Evolutionary conservation across 345 rosid genomes (phyloP).

Genomic region (Gossypium arboreum): DNA sequence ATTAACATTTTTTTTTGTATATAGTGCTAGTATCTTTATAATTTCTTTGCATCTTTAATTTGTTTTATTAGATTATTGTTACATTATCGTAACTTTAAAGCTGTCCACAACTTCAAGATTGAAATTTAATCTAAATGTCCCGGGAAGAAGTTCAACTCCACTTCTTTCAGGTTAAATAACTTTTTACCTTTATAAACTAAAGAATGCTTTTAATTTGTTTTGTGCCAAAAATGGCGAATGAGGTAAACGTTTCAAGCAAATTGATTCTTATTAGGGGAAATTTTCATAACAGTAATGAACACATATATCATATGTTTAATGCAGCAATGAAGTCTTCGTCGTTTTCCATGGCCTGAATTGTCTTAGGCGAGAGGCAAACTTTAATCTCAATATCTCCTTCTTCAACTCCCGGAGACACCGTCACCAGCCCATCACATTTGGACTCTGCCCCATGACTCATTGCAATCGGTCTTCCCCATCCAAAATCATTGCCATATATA

Average conservation of each 20-base stretch:
- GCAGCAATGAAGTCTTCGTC: constrained; percentile 24
- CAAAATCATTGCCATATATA: constrained; percentile 36
- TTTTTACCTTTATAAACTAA: no score
- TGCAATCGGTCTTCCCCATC: constrained; percentile 20
- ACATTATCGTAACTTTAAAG: no score
- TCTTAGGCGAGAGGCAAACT: constrained; percentile 15
- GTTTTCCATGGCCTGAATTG: constrained; percentile 14
- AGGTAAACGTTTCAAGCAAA: neutral
- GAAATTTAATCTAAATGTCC: no score
- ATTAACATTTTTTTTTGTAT: no score
- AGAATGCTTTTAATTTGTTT: no score
- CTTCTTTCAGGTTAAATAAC: no score
- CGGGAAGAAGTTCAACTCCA: no score
- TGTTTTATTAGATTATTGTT: no score
- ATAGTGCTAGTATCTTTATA: no score
- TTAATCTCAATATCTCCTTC: constrained; percentile 38
- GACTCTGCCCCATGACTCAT: neutral
- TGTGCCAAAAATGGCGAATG: neutral
- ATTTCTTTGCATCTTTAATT: no score
- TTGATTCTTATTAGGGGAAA: neutral
- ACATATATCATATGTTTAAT: neutral
- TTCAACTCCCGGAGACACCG: constrained; percentile 24
- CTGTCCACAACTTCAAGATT: no score
- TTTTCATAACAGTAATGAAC: no score
- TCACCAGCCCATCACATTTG: neutral